Conservation (phyloP, 108 stramenopile species). For the Fragilariopsis cylindrus region DNA sequence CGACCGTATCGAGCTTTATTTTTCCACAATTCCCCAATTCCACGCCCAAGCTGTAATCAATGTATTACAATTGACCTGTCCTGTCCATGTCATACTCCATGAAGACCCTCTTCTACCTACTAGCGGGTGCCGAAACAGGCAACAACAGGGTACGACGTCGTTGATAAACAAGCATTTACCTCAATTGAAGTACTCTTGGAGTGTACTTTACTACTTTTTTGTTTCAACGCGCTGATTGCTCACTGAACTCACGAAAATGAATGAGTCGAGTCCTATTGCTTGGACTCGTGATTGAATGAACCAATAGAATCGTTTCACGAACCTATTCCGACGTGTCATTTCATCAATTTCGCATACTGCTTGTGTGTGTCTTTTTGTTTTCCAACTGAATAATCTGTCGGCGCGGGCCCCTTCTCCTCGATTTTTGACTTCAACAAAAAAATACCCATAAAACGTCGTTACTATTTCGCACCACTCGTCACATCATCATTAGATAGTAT, state of each 20-base stretch:
- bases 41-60: not conserved
- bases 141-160: not conserved
- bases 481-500: too few relatives aligned
- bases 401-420: not conserved
- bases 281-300: constrained; percentile 7
- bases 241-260: not conserved
- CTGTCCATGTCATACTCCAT: too few relatives aligned
- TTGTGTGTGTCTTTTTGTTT: not conserved
- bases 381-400: not conserved
- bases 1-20: not conserved
- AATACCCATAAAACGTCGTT: too few relatives aligned
- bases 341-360: not conserved
- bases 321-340: not conserved
- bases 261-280: not conserved
- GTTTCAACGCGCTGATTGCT: constrained; percentile 17
- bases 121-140: not conserved
- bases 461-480: too few relatives aligned
- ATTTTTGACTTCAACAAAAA: constrained; percentile 9
- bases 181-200: not conserved
- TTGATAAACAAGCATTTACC: constrained; percentile 9
- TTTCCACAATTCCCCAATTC: not conserved
- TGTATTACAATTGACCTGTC: too few relatives aligned
- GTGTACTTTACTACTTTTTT: constrained; percentile 14
- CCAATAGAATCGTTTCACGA: not conserved
- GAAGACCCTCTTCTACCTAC: not conserved